Base-by-base conservation (phyloP, 2,329 filamentous ascomycete genomes). In the Endothia cerciana region DNA sequence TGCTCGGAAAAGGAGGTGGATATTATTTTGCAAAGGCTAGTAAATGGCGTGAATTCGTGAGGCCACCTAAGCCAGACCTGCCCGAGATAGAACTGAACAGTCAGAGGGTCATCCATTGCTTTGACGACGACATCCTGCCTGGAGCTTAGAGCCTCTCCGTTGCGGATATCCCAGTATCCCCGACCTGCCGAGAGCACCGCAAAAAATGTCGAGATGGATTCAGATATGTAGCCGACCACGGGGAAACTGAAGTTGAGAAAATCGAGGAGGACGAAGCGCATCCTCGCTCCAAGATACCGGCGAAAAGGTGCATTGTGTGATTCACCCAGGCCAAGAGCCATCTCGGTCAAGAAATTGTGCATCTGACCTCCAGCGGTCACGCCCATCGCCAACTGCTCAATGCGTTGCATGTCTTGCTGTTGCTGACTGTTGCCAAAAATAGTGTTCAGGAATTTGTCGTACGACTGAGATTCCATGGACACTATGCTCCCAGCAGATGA, bases 1-100 rank as follows among this genome's bases (percentile, higher is more conserved):
- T 75, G 73, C 22, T 76, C 74, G 11, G 76, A 72, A 70, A 71
- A 81, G 76, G 73, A 84, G 68, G 68, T 87, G 79, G 84, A 85
- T 19, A 97, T 78, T 47, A 85, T 86, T 64, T 88, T 88, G 73
- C 88, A 90, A 47, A 96, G 80, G 62, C 85, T 87, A 67, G 96
- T 78, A 72, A 97, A 92, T 0, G 94, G 93, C 2, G 89, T 77
- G 57, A 92, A 89, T 77, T 97, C 94, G 76, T 92, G 94, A 0
- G 94, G 94, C 74, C 93, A 97, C 64, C 94, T 89, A 67, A 87
- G 85, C 53, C 90, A 84, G 7, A 94, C 88, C 74, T 91, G 86
- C 60, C 86, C 81, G 40, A 97, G 87, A 68, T 84, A 87, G 60
- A 79, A 81, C 28, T 82, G 82, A 73, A 90, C 82, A 22, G 93